These are phyloP conservation scores for Grosmannia clavigera DNA, from an alignment of 2,329 filamentous ascomycete genomes.

Conservation along the genomic window DNA sequence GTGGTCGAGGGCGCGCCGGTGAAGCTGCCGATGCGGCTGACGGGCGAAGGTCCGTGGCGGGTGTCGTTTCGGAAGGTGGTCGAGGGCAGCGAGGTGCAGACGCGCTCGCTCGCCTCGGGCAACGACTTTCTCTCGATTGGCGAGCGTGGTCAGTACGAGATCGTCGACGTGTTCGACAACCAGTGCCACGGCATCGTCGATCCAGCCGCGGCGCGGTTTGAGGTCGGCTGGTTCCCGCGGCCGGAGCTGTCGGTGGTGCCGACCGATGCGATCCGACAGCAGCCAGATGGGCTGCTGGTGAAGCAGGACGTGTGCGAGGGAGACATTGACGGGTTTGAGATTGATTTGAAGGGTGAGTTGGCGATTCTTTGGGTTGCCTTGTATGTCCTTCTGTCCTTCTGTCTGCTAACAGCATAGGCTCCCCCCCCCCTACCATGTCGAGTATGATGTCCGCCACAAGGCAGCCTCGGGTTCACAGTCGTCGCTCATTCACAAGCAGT, in stretches of 20 bases:
- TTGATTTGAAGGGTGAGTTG: constrained; percentile 59
- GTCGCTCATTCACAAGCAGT: constrained; percentile 53
- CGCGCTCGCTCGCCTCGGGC: constrained; percentile 35
- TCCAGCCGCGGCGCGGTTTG: constrained; percentile 57
- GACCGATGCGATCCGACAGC: constrained; percentile 43
- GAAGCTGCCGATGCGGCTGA: constrained; percentile 69
- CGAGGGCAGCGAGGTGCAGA: constrained; percentile 21
- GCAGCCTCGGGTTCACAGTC: constrained; percentile 45
- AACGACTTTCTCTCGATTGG: constrained; percentile 61
- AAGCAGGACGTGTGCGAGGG: constrained; percentile 88
- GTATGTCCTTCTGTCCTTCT: not conserved
- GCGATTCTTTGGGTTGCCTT: not conserved
- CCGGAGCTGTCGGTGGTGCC: constrained; percentile 59
- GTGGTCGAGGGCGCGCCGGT: constrained; percentile 66
- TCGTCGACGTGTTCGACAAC: constrained; percentile 63
- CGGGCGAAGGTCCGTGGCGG: constrained; percentile 75
- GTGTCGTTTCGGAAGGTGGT: constrained; percentile 59
- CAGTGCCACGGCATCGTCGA: constrained; percentile 77
- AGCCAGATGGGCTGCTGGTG: constrained; percentile 39
- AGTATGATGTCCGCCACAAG: constrained; percentile 69
- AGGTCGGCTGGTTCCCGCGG: constrained; percentile 74
- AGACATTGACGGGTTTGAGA: constrained; percentile 78
- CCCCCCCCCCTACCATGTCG: constrained; percentile 71
- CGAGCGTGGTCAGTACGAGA: constrained; percentile 63
- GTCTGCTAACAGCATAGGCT: constrained; percentile 32